Percentiles rank a stretch among this genome's conserved stretches.
phyloP scores from a whole-genome alignment of 2,329 filamentous ascomycete species.

The Sclerotinia spermophila region DNA sequence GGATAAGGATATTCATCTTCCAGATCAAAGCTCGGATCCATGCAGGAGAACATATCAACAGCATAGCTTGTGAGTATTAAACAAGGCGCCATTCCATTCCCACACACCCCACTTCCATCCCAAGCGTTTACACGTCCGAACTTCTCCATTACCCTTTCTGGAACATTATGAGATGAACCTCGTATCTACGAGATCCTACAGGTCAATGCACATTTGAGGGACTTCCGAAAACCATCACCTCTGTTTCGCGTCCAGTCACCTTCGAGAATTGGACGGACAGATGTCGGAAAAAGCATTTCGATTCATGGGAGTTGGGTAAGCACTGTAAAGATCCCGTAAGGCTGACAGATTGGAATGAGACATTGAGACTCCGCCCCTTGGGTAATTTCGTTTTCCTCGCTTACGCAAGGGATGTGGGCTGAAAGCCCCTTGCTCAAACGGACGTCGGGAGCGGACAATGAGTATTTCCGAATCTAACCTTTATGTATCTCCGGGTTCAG shows the following conservation, averaged over 20 bases:
- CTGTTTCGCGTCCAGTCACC: neutral
- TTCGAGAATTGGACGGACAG: neutral
- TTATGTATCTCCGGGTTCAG: neutral
- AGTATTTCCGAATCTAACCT: neutral
- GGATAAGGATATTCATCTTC: neutral
- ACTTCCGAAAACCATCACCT: neutral
- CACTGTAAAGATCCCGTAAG: neutral
- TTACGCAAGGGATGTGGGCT: neutral
- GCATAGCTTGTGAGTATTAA: neutral
- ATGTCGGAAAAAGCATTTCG: neutral
- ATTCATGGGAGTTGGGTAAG: neutral
- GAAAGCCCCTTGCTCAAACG: neutral
- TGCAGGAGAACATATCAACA: neutral
- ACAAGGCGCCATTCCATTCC: neutral
- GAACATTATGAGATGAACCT: neutral
- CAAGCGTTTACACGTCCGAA: neutral
- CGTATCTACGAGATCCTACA: neutral
- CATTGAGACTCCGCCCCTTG: neutral
- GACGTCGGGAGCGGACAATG: neutral
- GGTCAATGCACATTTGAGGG: neutral
- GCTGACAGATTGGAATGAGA: neutral
- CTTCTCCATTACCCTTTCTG: neutral
- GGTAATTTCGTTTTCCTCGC: neutral
- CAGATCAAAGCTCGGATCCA: neutral
- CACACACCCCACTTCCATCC: neutral